phyloP scores from a whole-genome alignment of 768 basidiomycete genomes.

The Dioszegia aurantiaca region DNA sequence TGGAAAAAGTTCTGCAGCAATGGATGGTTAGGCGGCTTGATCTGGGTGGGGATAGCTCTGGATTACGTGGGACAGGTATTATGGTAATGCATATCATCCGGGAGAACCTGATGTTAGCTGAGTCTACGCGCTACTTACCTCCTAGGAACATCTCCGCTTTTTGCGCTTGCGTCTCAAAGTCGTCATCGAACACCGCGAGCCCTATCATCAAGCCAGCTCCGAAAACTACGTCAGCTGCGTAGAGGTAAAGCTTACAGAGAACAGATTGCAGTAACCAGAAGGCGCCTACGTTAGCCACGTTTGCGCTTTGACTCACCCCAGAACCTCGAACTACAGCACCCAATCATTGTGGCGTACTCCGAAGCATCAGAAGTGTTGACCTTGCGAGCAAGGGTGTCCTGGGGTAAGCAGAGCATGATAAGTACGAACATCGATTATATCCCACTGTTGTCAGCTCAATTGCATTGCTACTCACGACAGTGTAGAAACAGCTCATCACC shows the following conservation, averaged over 20 bases:
- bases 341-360: conserved; percentile 50
- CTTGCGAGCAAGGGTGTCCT: conserved; percentile 51
- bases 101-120: conserved; percentile 19
- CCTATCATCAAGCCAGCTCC: conserved; percentile 48
- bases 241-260: conserved; percentile 30
- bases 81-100: not conserved
- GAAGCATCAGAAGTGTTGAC: conserved; percentile 52
- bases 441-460: conserved; percentile 37
- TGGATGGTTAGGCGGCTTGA: conserved; percentile 81
- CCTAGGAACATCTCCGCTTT: conserved; percentile 46
- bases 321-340: conserved; percentile 49
- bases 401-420: not conserved
- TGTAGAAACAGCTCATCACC: conserved; percentile 52
- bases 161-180: conserved; percentile 37
- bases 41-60: conserved; percentile 73
- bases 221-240: conserved; percentile 39
- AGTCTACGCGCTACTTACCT: conserved; percentile 28
- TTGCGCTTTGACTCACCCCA: conserved; percentile 42
- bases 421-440: conserved; percentile 50
- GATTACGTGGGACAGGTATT: conserved; percentile 60
- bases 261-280: conserved; percentile 48
- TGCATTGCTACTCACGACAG: conserved; percentile 32
- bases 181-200: conserved; percentile 48
- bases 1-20: conserved; percentile 87
- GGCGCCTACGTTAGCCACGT: conserved; percentile 29